phyloP scores from a whole-genome alignment of 75 land plant genomes.

The Picea sitchensis region DNA sequence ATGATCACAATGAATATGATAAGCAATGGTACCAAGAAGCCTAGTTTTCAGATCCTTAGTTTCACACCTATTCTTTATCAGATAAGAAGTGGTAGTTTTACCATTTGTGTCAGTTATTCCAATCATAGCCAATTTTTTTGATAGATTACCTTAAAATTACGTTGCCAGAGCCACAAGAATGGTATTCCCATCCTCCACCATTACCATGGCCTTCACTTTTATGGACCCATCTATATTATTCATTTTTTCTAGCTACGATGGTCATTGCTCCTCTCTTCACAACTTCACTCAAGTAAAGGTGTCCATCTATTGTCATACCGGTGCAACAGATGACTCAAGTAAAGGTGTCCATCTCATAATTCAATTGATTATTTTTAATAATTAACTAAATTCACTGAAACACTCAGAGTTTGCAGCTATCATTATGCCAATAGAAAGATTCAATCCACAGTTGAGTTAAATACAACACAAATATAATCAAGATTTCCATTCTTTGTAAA shows the following conservation, averaged over 20 bases:
- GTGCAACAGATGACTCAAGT: constrained; percentile 70
- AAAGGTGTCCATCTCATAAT: too few relatives aligned
- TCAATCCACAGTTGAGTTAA: too few relatives aligned
- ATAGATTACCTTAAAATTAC: constrained; percentile 54
- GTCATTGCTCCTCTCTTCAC: constrained; percentile 87
- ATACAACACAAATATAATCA: too few relatives aligned
- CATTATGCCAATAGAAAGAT: too few relatives aligned
- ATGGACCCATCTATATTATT: constrained; percentile 52
- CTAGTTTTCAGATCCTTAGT: constrained; percentile 71
- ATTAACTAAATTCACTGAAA: too few relatives aligned
- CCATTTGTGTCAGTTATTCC: constrained; percentile 55
- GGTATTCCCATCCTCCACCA: constrained; percentile 61
- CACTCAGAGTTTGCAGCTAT: too few relatives aligned
- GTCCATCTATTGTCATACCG: constrained; percentile 21
- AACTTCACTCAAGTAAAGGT: constrained; percentile 52
- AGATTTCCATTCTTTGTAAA: constrained; percentile 2
- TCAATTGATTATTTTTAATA: too few relatives aligned
- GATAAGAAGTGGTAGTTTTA: constrained; percentile 19
- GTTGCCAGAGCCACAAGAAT: constrained; percentile 57
- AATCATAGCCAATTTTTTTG: constrained; percentile 52
- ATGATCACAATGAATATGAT: constrained; percentile 56
- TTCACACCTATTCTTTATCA: constrained; percentile 65
- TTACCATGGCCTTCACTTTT: constrained; percentile 68
- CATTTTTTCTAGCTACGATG: constrained; percentile 68
- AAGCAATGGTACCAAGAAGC: constrained; percentile 46